Conservation (phyloP, 139 green algal genomes). For the Chlamydomonas incerta region DNA sequence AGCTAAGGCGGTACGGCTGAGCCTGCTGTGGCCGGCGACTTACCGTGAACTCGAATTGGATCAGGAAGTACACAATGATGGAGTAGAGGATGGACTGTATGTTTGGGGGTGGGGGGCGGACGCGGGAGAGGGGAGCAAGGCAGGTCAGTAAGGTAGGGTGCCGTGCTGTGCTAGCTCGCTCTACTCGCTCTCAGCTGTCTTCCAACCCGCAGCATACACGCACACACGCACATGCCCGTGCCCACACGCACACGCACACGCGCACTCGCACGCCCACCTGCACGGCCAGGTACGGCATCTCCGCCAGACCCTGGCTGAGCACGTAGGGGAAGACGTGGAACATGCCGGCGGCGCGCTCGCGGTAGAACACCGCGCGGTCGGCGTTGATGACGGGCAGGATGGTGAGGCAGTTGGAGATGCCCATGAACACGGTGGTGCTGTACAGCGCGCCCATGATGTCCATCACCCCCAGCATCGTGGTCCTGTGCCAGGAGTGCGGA, state of each 20-base stretch:
- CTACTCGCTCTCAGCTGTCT: too few relatives aligned
- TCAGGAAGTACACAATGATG: slow-evolving; percentile 8
- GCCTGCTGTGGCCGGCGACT: too few relatives aligned
- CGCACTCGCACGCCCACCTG: too few relatives aligned
- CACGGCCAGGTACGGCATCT: neutral
- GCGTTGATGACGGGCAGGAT: slow-evolving; percentile 28
- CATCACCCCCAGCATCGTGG: slow-evolving; percentile 44
- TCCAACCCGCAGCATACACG: too few relatives aligned
- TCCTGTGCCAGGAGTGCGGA: neutral
- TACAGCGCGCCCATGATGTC: slow-evolving; percentile 74
- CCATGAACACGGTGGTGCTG: slow-evolving; percentile 57
- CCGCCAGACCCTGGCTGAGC: neutral
- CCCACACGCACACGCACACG: too few relatives aligned
- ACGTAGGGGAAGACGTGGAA: neutral
- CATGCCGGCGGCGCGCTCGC: neutral
- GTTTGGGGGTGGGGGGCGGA: too few relatives aligned
- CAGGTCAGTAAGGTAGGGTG: too few relatives aligned
- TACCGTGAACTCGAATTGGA: slow-evolving; percentile 1
- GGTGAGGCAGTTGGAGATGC: slow-evolving; percentile 34
- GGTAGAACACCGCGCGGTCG: slow-evolving; percentile 39
- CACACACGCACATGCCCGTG: too few relatives aligned
- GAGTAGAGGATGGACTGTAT: neutral
- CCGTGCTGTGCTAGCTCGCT: too few relatives aligned
- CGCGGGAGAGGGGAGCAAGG: neutral
- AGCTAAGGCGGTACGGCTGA: too few relatives aligned